A percentile compares a stretch with the other conserved stretches of the same genome.
Evolutionary conservation across 2,329 filamentous ascomycete species (phyloP).

Genomic region (Coleophoma eucalyptorum): DNA sequence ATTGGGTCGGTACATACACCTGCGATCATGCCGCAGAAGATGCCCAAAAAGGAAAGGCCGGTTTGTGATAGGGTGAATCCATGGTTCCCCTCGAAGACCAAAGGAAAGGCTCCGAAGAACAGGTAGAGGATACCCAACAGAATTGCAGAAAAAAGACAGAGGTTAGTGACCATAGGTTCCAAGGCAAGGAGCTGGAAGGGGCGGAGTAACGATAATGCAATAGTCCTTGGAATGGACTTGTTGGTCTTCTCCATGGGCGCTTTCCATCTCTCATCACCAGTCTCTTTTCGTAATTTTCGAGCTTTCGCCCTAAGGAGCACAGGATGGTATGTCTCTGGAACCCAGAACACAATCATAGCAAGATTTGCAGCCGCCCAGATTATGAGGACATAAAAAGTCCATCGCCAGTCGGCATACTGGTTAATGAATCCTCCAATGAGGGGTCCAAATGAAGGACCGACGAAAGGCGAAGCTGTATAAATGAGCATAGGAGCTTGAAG

Average conservation of each 20-base stretch:
- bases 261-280: conserved; percentile 71
- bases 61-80: conserved; percentile 75
- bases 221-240: conserved; percentile 60
- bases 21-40: conserved; percentile 63
- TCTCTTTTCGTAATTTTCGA: conserved; percentile 63
- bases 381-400: conserved; percentile 80
- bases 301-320: conserved; percentile 73
- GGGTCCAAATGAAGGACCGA: conserved; percentile 57
- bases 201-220: conserved; percentile 56
- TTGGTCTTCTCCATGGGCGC: conserved; percentile 73
- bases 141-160: conserved; percentile 80
- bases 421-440: conserved; percentile 79
- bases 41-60: conserved; percentile 74
- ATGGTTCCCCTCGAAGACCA: conserved; percentile 73
- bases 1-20: conserved; percentile 61
- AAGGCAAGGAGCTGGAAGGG: conserved; percentile 70
- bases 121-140: conserved; percentile 86
- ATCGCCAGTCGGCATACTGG: conserved; percentile 68
- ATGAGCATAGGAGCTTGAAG: conserved; percentile 82
- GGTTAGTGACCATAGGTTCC: conserved; percentile 81
- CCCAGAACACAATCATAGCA: conserved; percentile 61
- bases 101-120: conserved; percentile 83
- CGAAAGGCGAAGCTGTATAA: conserved; percentile 64
- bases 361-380: conserved; percentile 74
- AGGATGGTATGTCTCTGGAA: conserved; percentile 86